These are phyloP conservation scores for Nepenthes gracilis DNA, from an alignment of 148 eudicot species.

Conservation along the genomic window DNA sequence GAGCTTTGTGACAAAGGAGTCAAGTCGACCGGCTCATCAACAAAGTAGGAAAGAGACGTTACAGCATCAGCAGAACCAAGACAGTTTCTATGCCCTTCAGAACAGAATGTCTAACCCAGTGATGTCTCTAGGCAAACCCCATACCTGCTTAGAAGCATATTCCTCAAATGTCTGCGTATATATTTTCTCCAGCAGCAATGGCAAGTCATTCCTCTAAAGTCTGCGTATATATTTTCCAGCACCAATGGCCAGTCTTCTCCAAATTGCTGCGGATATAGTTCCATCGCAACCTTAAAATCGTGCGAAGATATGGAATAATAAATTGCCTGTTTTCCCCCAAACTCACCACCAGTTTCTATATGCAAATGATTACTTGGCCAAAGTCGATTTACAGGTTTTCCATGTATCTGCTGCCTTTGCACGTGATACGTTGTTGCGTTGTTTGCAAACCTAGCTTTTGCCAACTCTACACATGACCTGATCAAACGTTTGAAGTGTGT, in stretches of 20 bases:
- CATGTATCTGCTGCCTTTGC: constrained; percentile 21
- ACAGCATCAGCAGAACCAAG: not conserved
- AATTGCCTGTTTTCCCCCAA: constrained; percentile 21
- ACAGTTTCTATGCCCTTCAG: constrained; percentile 10
- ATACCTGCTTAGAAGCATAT: constrained; percentile 6
- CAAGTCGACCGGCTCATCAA: constrained; percentile 14
- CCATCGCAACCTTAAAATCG: constrained; percentile 60
- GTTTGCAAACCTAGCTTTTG: constrained; percentile 27
- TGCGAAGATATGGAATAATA: constrained; percentile 30
- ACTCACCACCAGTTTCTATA: constrained; percentile 18
- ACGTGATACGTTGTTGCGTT: constrained; percentile 12
- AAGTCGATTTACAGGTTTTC: constrained; percentile 38
- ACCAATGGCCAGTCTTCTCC: constrained; percentile 60
- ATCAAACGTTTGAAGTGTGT: constrained; percentile 48
- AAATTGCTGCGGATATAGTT: constrained; percentile 47
- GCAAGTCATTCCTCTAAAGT: constrained; percentile 56
- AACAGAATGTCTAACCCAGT: constrained; percentile 19
- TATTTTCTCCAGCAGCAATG: constrained; percentile 46
- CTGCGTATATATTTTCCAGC: constrained; percentile 49
- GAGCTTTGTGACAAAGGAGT: constrained; percentile 13
- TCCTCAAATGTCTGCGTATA: constrained; percentile 38
- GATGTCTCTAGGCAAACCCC: constrained; percentile 7
- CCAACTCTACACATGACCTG: constrained; percentile 34
- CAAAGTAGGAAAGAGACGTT: not conserved
- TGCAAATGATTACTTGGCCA: constrained; percentile 26